Conservation (phyloP, 108 stramenopile species). For the Cyclotella kingstonii region DNA sequence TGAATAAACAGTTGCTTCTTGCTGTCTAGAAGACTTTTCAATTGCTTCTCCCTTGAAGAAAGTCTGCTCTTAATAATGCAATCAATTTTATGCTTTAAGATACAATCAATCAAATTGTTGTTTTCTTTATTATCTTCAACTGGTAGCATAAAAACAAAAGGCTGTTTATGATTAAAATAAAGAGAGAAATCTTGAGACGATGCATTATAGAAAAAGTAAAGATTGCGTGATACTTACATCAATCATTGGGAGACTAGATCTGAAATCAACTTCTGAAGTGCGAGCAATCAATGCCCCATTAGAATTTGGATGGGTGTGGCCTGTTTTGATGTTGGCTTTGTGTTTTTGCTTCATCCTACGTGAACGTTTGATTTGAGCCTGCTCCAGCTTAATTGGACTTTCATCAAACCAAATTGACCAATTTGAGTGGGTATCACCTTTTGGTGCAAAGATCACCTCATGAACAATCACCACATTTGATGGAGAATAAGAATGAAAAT, state of each 20-base stretch:
- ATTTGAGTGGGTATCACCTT: constrained; percentile 26
- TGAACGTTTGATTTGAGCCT: constrained; percentile 34
- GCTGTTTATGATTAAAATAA: too few species aligned
- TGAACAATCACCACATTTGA: constrained; percentile 18
- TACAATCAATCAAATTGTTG: constrained; percentile 11
- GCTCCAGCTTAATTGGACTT: constrained; percentile 27
- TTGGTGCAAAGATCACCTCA: constrained; percentile 31
- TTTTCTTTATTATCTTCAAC: constrained; percentile 19
- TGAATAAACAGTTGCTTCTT: constrained; percentile 1
- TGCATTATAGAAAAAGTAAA: too few species aligned
- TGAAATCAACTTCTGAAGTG: constrained; percentile 31
- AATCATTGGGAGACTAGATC: constrained; percentile 15
- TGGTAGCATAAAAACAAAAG: constrained; percentile 42
- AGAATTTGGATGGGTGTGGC: constrained; percentile 27
- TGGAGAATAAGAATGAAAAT: constrained; percentile 3
- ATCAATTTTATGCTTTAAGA: constrained; percentile 23
- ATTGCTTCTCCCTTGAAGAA: neutral
- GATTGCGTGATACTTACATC: too few species aligned
- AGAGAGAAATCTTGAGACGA: too few species aligned
- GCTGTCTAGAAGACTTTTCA: neutral
- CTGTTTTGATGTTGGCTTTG: constrained; percentile 30
- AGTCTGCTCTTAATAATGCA: neutral
- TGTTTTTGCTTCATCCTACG: constrained; percentile 38
- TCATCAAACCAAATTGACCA: constrained; percentile 36
- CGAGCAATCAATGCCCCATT: constrained; percentile 35